Evolutionary conservation across 106 monocot genomes (phyloP), one percentile per base, ranked within the genome.

Genomic region (Hemerocallis citrina): DNA sequence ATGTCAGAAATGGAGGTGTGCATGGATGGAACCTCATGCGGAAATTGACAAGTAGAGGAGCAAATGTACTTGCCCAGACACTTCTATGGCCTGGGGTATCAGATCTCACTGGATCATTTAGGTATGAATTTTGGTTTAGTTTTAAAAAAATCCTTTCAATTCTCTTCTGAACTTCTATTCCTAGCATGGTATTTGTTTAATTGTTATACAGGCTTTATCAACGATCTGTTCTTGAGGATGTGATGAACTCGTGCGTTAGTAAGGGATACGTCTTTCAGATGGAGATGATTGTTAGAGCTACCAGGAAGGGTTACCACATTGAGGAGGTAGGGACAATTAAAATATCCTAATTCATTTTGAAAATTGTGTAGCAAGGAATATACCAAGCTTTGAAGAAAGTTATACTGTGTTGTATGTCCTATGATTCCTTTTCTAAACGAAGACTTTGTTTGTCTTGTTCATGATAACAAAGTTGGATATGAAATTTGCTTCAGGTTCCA

Each of bases 261-360:
- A 98, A 98, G 77, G 96, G 96, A 27, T 98, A 98, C 48, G 96
- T 98, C 27, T 98, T 98, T 75, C 96, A 98, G 62, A 98, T 98
- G 96, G 96, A 98, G 69, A 98, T 98, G 84, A 98, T 98, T 75
- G 96, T 98, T 44, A 78, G 96, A 60, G 96, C 96, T 58, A 82
- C 76, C 48, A 84, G 96, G 69, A 98, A 98, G 59, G 87, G 87
- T 0, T 98, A 98, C 72, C 87, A 71, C 43, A 85, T 98, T 66
- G 87, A 98, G 72, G 96, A 91, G 79, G 96, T 85, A 73, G 39
- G 17, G 33, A 21, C n/a, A 11, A 41, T 48, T 38, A n/a, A n/a
- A n/a, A n/a, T n/a, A n/a, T n/a, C n/a, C n/a, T n/a, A n/a, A n/a
- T n/a, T n/a, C n/a, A n/a, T n/a, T n/a, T n/a, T n/a, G n/a, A n/a